Percentiles rank a stretch among this genome's conserved stretches.
Conservation (phyloP, 1,284 basidiomycete species). For the Puccinia novopanici region DNA sequence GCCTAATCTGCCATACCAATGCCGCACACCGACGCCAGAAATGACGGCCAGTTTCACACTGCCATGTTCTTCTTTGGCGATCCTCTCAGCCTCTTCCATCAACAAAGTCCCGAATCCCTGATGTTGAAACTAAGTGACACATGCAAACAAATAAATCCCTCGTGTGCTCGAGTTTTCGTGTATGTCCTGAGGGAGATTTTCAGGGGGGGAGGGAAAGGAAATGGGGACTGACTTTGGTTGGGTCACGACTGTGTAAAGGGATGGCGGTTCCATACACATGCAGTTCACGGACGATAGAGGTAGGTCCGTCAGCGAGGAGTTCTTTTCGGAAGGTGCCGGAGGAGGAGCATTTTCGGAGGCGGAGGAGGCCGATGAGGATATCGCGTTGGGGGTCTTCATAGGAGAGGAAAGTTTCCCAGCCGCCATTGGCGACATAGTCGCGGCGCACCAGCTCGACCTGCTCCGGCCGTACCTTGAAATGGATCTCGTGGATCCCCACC, state of each 20-base stretch:
- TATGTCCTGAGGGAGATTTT: background rate
- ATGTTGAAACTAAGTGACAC: slow-evolving; percentile 56
- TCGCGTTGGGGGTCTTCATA: slow-evolving; percentile 98
- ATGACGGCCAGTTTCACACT: slow-evolving; percentile 94
- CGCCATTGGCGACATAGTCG: slow-evolving; percentile 92
- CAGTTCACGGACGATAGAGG: slow-evolving; percentile 92
- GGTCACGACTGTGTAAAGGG: slow-evolving; percentile 93
- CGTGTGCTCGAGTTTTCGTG: no score
- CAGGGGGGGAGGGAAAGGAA: background rate
- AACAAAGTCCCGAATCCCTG: slow-evolving; percentile 93
- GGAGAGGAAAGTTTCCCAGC: slow-evolving; percentile 98
- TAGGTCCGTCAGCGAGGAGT: slow-evolving; percentile 75
- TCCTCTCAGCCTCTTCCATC: slow-evolving; percentile 99
- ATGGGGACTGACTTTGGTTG: slow-evolving; percentile 68
- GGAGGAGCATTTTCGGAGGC: slow-evolving; percentile 83
- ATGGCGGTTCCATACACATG: slow-evolving; percentile 99
- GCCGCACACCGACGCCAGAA: slow-evolving; percentile 67
- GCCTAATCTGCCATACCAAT: slow-evolving; percentile 67
- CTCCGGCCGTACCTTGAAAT: slow-evolving; percentile 93
- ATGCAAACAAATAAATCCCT: slow-evolving; percentile 2
- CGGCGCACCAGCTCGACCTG: slow-evolving; percentile 94
- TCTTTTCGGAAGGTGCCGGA: slow-evolving; percentile 96
- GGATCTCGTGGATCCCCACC: slow-evolving; percentile 98
- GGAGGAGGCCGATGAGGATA: slow-evolving; percentile 89
- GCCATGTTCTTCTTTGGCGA: slow-evolving; percentile 96